These are phyloP conservation scores for Rosellinia necatrix DNA, from an alignment of 2,329 filamentous ascomycete species.

Conservation along the genomic window DNA sequence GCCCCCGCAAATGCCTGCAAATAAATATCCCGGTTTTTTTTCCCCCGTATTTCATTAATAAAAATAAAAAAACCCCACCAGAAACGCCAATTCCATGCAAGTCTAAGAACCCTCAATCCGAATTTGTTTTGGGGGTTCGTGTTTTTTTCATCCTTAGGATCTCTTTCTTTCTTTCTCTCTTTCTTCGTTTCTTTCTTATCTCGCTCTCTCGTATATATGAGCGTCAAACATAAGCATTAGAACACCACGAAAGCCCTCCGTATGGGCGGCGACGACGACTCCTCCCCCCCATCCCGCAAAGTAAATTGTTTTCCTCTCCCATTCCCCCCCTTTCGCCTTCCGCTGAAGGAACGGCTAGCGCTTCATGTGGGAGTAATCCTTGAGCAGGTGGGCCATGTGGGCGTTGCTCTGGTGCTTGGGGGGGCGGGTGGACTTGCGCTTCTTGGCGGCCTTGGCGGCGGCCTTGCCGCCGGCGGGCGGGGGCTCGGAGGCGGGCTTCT, in stretches of 20 bases:
- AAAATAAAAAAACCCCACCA: no score
- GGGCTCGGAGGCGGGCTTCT: slow-evolving; percentile 84
- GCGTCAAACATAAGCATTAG: neutral
- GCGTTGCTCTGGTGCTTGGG: slow-evolving; percentile 82
- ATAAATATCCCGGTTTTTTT: no score
- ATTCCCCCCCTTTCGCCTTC: no score
- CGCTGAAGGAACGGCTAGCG: no score
- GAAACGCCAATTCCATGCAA: slow-evolving; percentile 20
- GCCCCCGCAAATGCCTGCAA: slow-evolving; percentile 16
- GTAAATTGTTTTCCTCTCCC: no score
- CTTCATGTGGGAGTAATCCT: slow-evolving; percentile 49
- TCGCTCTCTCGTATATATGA: neutral
- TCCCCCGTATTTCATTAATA: no score
- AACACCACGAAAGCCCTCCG: neutral
- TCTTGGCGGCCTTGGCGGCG: slow-evolving; percentile 61
- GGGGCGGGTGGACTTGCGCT: slow-evolving; percentile 76
- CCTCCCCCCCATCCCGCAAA: no score
- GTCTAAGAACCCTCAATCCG: no score
- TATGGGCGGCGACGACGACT: no score
- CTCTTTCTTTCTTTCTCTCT: neutral
- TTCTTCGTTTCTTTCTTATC: no score
- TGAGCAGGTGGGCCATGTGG: slow-evolving; percentile 82
- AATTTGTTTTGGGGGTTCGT: no score
- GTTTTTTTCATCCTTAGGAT: neutral
- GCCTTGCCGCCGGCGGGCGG: slow-evolving; percentile 60